Evolutionary conservation across 495 filamentous ascomycete species (phyloP).

Genomic region (Talaromyces wortmannii): DNA sequence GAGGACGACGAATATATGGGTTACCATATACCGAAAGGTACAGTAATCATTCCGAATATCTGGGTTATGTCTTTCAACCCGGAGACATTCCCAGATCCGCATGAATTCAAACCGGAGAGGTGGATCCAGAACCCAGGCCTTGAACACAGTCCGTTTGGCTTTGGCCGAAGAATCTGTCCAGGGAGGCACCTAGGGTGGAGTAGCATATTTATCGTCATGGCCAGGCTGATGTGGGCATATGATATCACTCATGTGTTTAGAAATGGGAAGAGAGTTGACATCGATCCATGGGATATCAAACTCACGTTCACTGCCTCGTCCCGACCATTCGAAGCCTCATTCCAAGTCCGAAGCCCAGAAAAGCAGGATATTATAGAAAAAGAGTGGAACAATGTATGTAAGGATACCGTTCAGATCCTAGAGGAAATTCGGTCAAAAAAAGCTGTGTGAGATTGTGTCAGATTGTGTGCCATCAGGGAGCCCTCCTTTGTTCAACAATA

Average conservation of each 20-base stretch:
- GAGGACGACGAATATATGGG: slow-evolving; percentile 45
- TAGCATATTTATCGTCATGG: slow-evolving; percentile 12
- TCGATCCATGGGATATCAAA: too few relatives aligned
- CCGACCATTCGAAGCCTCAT: too few relatives aligned
- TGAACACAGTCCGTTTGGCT: slow-evolving; percentile 45
- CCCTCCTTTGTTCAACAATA: too few relatives aligned
- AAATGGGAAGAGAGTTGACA: slow-evolving; percentile 7
- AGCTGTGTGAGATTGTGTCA: too few relatives aligned
- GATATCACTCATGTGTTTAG: slow-evolving; percentile 10
- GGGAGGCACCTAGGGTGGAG: slow-evolving; percentile 12
- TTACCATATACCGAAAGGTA: slow-evolving; percentile 38
- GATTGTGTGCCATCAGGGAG: too few relatives aligned
- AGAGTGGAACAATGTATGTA: too few relatives aligned
- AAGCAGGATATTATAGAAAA: too few relatives aligned
- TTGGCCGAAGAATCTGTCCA: slow-evolving; percentile 28
- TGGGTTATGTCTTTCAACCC: slow-evolving; percentile 39
- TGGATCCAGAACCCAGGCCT: slow-evolving; percentile 32
- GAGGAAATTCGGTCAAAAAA: too few relatives aligned
- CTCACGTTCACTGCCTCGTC: too few relatives aligned
- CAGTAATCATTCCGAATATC: slow-evolving; percentile 32
- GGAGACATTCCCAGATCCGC: slow-evolving; percentile 25
- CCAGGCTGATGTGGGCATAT: slow-evolving; percentile 11
- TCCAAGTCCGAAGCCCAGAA: too few relatives aligned
- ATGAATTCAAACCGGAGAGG: slow-evolving; percentile 33
- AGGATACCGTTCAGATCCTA: too few relatives aligned